A percentile compares a stretch with the other conserved stretches of the same genome.
Evolutionary conservation across 306 rosid genomes (phyloP).

Genomic region (Trifolium pratense): DNA sequence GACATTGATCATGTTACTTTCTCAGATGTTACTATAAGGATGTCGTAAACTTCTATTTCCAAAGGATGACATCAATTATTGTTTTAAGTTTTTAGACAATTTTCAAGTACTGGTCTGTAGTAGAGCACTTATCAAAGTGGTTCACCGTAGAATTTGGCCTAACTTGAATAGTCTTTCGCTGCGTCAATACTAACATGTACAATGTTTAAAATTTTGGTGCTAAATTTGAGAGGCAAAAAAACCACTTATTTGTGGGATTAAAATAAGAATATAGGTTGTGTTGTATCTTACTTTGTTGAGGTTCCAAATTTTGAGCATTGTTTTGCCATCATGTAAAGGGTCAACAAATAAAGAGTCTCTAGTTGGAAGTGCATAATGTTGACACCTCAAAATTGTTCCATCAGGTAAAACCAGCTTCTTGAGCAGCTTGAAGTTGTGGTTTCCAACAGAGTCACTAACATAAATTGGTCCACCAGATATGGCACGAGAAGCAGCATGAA

Average conservation of each 20-base stretch:
- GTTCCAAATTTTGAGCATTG: constrained; percentile 89
- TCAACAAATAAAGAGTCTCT: constrained; percentile 75
- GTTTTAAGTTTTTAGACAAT: too few species aligned
- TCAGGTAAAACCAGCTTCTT: constrained; percentile 66
- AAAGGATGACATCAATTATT: too few species aligned
- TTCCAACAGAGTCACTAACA: constrained; percentile 71
- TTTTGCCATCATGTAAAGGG: constrained; percentile 74
- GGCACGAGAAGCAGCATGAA: constrained; percentile 75
- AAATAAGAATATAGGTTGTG: too few species aligned
- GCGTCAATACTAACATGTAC: not conserved
- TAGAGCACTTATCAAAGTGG: too few species aligned
- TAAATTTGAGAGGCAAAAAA: too few species aligned
- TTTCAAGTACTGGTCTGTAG: too few species aligned
- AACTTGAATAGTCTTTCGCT: too few species aligned
- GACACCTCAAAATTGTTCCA: constrained; percentile 73
- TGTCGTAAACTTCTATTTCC: too few species aligned
- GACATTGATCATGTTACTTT: too few species aligned
- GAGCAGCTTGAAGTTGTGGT: constrained; percentile 72
- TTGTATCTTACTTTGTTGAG: constrained; percentile 64
- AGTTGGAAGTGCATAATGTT: constrained; percentile 77
- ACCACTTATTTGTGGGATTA: not conserved
- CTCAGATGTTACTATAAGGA: too few species aligned
- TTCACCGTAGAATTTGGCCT: too few species aligned
- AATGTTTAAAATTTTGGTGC: too few species aligned
- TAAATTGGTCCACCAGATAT: constrained; percentile 86